Conservation (phyloP, 208 protist genomes). For the Trypanosoma grayi region DNA sequence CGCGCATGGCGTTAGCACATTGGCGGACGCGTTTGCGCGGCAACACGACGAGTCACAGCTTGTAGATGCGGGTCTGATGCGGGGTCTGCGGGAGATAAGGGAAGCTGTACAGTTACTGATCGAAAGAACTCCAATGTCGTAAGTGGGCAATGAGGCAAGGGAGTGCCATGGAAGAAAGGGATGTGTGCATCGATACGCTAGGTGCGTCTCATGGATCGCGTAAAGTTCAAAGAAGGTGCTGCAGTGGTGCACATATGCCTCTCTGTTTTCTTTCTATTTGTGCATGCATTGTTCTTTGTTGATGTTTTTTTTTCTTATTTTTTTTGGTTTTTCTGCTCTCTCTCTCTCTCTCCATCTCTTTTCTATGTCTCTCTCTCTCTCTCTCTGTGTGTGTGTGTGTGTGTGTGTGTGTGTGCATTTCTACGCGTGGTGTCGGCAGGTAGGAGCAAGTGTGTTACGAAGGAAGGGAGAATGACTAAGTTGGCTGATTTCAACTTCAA, state of each 20-base stretch:
- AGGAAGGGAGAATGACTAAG: slow-evolving; percentile 55
- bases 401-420: neutral
- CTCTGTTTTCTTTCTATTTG: neutral
- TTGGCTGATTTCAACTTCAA: slow-evolving; percentile 82
- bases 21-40: neutral
- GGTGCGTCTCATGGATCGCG: no score
- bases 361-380: slow-evolving; percentile 4
- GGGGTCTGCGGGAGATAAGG: slow-evolving; percentile 10
- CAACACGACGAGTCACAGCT: slow-evolving; percentile 1
- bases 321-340: slow-evolving; percentile 7
- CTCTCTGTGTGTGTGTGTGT: neutral
- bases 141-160: neutral
- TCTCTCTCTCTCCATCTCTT: neutral
- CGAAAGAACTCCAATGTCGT: no score
- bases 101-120: slow-evolving; percentile 9
- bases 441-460: neutral
- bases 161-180: neutral
- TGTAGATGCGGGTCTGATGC: neutral
- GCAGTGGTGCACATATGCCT: no score
- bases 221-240: no score
- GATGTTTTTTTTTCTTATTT: slow-evolving; percentile 12
- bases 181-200: neutral
- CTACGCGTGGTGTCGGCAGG: neutral
- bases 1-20: neutral
- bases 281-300: neutral